Base-by-base conservation (phyloP, 2,329 filamentous ascomycete species). In the Aspergillus quadrilineatus region DNA sequence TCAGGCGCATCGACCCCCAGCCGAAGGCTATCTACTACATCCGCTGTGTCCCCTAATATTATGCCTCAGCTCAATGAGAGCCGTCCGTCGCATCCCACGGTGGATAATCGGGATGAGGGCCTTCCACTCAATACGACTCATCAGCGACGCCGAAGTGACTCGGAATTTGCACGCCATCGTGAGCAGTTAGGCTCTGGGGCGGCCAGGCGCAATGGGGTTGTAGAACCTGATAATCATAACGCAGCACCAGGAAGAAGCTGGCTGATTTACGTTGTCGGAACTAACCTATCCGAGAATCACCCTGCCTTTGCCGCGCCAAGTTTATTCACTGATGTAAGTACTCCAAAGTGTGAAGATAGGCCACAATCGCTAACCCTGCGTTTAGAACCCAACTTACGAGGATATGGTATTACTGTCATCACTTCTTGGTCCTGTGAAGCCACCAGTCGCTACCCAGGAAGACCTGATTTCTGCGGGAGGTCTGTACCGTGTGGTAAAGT, bases 211-310 rank as follows among this genome's bases (percentile, higher is more conserved):
- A 86, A 87, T 67, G 85, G 85, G 17, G 82, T 88, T 15, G 85
- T 88, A 59, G 82, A 84, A 59, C 83, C 85, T 22, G 80, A 84
- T 55, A 77, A 79, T 45, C 69, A 76, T 53, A 68, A 74, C 8
- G 72, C 75, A 42, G 74, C 76, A 56, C 79, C 77, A 53, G 84
- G 83, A 53, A 77, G 86, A 62, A 89, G 85, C 70, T 89, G 86
- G 86, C 81, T 89, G 64, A 88, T 89, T 52, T 89, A 89, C 67
- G 85, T 89, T 7, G 81, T 89, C 50, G 86, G 86, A 44, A 86
- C 86, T 42, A 88, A 86, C 62, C 83, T 88, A 52, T 85, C 86
- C 1, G 85, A 88, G 63, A 87, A 88, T 62, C 86, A 89, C 67
- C 86, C 86, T 22, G 86, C 87, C 22, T 81, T 89, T 59, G 86